These are phyloP conservation scores for Beauveria medogensis DNA, from an alignment of 2,329 filamentous ascomycete species.

Conservation along the genomic window DNA sequence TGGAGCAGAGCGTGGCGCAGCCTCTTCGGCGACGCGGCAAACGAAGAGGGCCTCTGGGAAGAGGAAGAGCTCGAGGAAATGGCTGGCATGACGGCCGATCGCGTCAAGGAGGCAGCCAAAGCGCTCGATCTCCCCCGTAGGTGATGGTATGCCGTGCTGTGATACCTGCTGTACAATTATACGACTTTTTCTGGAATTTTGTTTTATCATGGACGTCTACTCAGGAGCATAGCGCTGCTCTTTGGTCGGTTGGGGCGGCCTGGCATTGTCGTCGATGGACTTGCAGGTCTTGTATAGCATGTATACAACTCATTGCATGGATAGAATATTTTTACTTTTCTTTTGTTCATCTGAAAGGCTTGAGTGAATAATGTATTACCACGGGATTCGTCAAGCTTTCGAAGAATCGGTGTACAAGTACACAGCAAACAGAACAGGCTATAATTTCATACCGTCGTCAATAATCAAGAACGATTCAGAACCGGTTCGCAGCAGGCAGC, in stretches of 20 bases:
- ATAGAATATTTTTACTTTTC: conserved; percentile 7
- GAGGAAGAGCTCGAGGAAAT: conserved; percentile 44
- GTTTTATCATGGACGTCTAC: conserved; percentile 17
- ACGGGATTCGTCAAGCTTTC: background rate
- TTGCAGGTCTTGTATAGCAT: background rate
- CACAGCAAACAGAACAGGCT: background rate
- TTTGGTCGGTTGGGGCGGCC: background rate
- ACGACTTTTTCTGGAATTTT: conserved; percentile 5
- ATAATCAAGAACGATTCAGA: background rate
- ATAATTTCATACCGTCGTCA: background rate
- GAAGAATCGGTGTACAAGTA: background rate
- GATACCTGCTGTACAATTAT: conserved; percentile 3
- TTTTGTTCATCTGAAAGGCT: background rate
- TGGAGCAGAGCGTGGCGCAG: conserved; percentile 75
- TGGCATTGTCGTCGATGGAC: background rate
- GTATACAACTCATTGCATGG: conserved; percentile 4
- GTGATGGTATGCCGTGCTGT: background rate
- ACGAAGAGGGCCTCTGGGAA: conserved; percentile 50
- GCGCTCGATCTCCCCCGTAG: conserved; percentile 1
- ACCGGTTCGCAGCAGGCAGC: background rate
- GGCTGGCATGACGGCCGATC: conserved; percentile 26
- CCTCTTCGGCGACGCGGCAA: conserved; percentile 51
- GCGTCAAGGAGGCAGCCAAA: conserved; percentile 15
- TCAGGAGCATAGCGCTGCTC: background rate
- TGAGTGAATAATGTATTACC: background rate